Evolutionary conservation across 345 rosid species (phyloP), one percentile per base, ranked within the genome.

Genomic region (Citrus medica): DNA sequence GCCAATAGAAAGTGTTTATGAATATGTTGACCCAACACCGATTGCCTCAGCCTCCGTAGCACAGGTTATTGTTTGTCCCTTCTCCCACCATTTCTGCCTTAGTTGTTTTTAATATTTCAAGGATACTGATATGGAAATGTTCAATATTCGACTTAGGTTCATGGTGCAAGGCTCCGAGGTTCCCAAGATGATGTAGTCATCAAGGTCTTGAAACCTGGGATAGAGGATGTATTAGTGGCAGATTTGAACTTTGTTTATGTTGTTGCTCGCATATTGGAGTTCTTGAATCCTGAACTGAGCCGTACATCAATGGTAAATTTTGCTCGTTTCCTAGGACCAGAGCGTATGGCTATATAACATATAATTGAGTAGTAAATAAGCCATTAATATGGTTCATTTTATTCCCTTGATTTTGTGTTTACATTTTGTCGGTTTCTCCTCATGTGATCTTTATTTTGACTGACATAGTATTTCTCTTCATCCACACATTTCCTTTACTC

Each of bases 41-140:
- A 72, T 95, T 85, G 99, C 99, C 79, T 93, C 99, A 58, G 99
- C 99, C 80, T 95, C 98, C 66, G 88, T 95, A 85, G 99, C 99
- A 51, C 99, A 95, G 92, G 97, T 92, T 51, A 62, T 28, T 28
- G 35, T 61, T 55, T 61, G 64, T 64, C 19, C 22, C 16, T 9
- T 13, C 55, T 48, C 32, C 72, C 69, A 38, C 12, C 25, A n/a
- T 22, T 24, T 73, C 32, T 73, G 66, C 56, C 73, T 79, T 21
- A 7, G 51, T 81, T 74, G 28, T 72, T 59, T 37, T 30, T 46
- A 5, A 61, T 53, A 46, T 74, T 9, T 68, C 62, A 66, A 64
- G 30, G 66, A 16, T 62, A 74, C 76, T 79, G 71, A 66, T 38
- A 51, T 46, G 58, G 48, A 79, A 61, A 30, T 67, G 61, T 25